Base-by-base conservation (phyloP, 1,139 yeast species). In the Geotrichum fermentans region DNA sequence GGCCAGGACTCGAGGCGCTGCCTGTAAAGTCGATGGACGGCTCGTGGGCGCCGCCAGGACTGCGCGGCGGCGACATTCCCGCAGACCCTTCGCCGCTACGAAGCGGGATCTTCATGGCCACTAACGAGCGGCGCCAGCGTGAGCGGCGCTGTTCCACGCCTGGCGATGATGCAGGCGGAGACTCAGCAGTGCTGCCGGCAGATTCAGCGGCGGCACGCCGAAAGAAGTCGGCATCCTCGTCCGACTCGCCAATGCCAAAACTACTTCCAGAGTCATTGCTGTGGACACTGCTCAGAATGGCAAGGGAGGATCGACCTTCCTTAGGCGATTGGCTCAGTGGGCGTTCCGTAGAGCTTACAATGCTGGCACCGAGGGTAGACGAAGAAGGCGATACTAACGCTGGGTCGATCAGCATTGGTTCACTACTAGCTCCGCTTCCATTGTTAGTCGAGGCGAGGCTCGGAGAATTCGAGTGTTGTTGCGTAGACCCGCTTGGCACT, bases 41-140 rank as follows among this genome's bases (percentile, higher is more conserved):
- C 10, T 24, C 28, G 28, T 10, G 28, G 42, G 29, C 14, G 48
- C n/a, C 16, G 50, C 49, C 39, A 46, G 28, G 28, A 24, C 28
- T 24, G 28, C 28, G 35, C 3, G 52, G 40, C 28, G 54, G 44
- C 36, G 53, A 50, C 16, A 44, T 30, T 14, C 37, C 16, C 6
- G 28, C 6, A 10, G 8, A 6, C 8, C 10, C 26, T 16, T 39
- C 44, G 17, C 36, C 40, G 10, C 44, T 35, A 8, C 28, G 26
- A 11, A 41, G 42, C 8, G 43, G 51, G 18, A 34, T 33, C 46
- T 33, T 55, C 45, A 62, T 56, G 17, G 55, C 52, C 58, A 61
- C 49, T 11, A 63, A 51, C 8, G 65, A 61, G 35, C 64, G 54
- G 36, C 66, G 56, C 65, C 66, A 63, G 32, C 56, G 57, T 21